Conservation (phyloP, 345 rosid species). For the Citrus unshiu region DNA sequence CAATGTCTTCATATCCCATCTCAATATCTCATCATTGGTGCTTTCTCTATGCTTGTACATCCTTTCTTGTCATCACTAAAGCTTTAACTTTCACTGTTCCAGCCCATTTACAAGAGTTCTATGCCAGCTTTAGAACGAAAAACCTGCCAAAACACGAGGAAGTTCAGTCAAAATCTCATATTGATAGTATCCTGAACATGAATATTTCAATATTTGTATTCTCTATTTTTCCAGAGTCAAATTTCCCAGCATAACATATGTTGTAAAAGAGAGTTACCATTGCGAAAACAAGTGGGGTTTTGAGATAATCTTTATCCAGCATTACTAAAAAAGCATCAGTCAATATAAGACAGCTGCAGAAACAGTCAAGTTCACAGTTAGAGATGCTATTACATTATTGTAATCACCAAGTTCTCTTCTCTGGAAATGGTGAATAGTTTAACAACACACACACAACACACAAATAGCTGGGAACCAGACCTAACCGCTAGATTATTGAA, state of each 20-base stretch:
- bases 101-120: neutral
- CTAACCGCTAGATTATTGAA: neutral
- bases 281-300: neutral
- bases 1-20: neutral
- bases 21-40: neutral
- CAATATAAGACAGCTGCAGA: neutral
- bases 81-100: constrained; percentile 2
- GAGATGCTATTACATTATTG: neutral
- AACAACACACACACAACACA: neutral
- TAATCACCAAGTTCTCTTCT: neutral
- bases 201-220: neutral
- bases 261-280: neutral
- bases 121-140: neutral
- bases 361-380: neutral
- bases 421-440: neutral
- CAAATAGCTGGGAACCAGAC: neutral
- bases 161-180: neutral
- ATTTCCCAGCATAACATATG: neutral
- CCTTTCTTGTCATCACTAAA: neutral
- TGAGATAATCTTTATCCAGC: neutral
- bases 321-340: neutral
- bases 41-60: neutral
- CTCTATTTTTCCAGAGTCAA: neutral
- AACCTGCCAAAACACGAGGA: neutral
- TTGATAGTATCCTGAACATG: neutral